These are phyloP conservation scores for Globisporangium parvum DNA, from an alignment of 352 stramenopile species.

Conservation along the genomic window DNA sequence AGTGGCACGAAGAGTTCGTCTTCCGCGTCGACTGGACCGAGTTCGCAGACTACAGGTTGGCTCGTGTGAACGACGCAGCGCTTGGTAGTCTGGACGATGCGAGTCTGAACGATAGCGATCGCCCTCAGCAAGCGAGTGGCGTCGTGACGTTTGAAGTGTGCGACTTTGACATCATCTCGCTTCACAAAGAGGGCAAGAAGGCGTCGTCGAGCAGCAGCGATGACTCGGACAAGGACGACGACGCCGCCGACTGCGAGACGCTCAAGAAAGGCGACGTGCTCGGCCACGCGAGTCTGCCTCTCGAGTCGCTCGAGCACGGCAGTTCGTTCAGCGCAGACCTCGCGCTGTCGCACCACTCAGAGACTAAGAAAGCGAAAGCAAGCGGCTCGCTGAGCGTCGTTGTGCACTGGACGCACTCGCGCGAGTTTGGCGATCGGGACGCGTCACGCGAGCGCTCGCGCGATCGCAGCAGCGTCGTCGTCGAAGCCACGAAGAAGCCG, in stretches of 20 bases:
- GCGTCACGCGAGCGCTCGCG: neutral
- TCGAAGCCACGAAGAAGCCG: constrained; percentile 14
- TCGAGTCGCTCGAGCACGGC: constrained; percentile 40
- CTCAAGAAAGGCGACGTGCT: constrained; percentile 33
- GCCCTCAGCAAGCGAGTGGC: neutral
- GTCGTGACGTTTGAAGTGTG: constrained; percentile 19
- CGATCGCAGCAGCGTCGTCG: neutral
- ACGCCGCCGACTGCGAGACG: constrained; percentile 7
- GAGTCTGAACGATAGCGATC: constrained; percentile 4
- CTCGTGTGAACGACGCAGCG: neutral
- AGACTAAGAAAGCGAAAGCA: constrained; percentile 19
- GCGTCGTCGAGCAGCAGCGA: neutral
- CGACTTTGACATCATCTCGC: constrained; percentile 35
- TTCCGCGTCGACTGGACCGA: constrained; percentile 19
- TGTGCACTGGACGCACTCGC: constrained; percentile 51
- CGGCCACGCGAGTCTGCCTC: constrained; percentile 28
- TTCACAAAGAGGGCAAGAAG: neutral
- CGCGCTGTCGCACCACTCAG: constrained; percentile 10
- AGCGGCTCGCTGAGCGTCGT: constrained; percentile 40
- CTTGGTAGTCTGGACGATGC: constrained; percentile 4
- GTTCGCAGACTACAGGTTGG: neutral
- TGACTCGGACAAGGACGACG: constrained; percentile 5
- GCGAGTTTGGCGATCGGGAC: neutral
- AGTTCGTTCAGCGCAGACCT: constrained; percentile 36
- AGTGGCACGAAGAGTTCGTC: constrained; percentile 72